phyloP scores from a whole-genome alignment of 83 land plant genomes.

The Thuja plicata region DNA sequence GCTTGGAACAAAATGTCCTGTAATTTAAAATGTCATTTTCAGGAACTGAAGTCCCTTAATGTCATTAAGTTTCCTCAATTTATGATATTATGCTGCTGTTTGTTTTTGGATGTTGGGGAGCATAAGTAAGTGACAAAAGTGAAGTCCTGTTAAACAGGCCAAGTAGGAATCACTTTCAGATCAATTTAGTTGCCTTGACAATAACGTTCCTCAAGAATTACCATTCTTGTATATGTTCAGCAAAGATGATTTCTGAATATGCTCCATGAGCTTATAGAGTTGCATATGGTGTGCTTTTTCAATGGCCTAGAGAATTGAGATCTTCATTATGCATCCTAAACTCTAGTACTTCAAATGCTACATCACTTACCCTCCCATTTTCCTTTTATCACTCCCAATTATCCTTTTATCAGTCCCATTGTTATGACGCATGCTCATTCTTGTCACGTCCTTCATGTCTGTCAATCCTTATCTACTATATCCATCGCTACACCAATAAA shows the following conservation, averaged over 20 bases:
- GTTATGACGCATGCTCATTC: too few relatives aligned
- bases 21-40: background rate
- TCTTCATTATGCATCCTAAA: too few relatives aligned
- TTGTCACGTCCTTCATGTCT: too few relatives aligned
- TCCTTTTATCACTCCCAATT: too few relatives aligned
- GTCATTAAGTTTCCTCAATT: too few relatives aligned
- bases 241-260: background rate
- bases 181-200: background rate
- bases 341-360: too few relatives aligned
- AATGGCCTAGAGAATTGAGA: background rate
- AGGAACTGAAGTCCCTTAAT: background rate
- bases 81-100: too few relatives aligned
- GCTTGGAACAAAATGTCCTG: background rate
- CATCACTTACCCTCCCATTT: too few relatives aligned
- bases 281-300: background rate
- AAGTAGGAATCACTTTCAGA: background rate
- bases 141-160: background rate
- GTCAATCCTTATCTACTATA: too few relatives aligned
- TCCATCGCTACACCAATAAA: too few relatives aligned
- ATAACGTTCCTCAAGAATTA: background rate
- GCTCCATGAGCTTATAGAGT: background rate
- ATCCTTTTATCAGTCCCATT: too few relatives aligned
- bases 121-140: background rate
- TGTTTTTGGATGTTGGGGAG: too few relatives aligned
- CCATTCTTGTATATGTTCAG: background rate